Base-by-base conservation (phyloP, 2,329 filamentous ascomycete genomes). In the Pseudogymnoascus sp. region DNA sequence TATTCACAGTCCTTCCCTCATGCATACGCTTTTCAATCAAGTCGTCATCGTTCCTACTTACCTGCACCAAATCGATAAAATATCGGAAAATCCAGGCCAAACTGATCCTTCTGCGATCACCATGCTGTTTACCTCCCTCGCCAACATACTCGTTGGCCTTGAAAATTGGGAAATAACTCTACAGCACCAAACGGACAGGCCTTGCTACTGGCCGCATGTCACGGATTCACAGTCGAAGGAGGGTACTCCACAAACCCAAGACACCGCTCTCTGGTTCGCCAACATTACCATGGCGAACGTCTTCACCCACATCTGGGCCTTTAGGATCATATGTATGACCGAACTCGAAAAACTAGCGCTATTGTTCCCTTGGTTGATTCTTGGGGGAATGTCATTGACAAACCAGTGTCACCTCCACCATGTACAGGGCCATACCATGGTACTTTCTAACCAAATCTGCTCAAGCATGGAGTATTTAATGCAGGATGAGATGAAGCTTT, bases 401-500 rank as follows among this genome's bases (percentile, higher is more conserved):
- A 33, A 38, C 13, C 28, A 62, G 26, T 35, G 60, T 26, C 57
- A 35, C 17, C n/a, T 33, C n/a, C 50, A 64, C 31, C 31, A 31
- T 33, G 26, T 31, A 4, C 7, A 62, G 15, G 15, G 4, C 28
- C 35, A 50, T 15, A 62, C 36, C 21, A 62, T 63, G 3, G 62
- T 62, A 11, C 62, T 75, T 1, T 71, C 71, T 0, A 64, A 61
- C 0, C 70, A 69, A 64, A 74, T 76, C 13, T 73, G 72, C 42
- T 67, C 70, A 26, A 76, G 75, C 42, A 74, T 75, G 47, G 70
- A 74, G 6, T 78, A 77, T 63, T 63, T 78, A 7, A 65, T 76
- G 15, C 73, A 74, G 63, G 74, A 76, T 17, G 71, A 75, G 19
- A 76, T 78, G 73, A 75, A 71, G 17, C 66, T 78, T 0, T 78